Base-by-base conservation (phyloP, 2,329 filamentous ascomycete species). In the Neocatenulostroma microsporum region DNA sequence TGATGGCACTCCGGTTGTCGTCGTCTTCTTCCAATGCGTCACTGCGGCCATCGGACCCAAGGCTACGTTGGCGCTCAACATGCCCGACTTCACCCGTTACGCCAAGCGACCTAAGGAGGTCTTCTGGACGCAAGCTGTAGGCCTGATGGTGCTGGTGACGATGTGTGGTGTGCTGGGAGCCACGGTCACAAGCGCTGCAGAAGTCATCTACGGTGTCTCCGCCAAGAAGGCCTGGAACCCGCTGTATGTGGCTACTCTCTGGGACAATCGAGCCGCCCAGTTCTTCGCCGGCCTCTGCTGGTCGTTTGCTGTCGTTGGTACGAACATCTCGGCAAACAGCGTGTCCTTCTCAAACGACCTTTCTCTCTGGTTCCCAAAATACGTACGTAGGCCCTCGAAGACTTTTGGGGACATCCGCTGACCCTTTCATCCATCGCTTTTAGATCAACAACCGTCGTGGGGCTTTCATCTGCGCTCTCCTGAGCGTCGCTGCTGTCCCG, bases 111-210 rank as follows among this genome's bases (percentile, higher is more conserved):
- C 47, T 19, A 37, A 53, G 5, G 58, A 41, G 10, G 42, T 61
- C 35, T 57, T 61, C 3, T 66, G 63, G 63, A 62, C 67, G 18
- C 64, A 64, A 9, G 55, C 56, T 10, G 54, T 56, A 3, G 53
- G 64, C 40, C 55, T 70, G 34, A 65, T 66, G 18, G 47, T 68
- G 17, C 58, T 69, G 20, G 65, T 67, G 44, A 70, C 65, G 4
- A 52, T 64, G 42, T 68, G 58, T 49, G 69, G 62, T 31, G 47
- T 69, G 3, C 57, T 73, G 41, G 75, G 75, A 21, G 74, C 77
- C 44, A 64, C 74, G 14, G 69, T 72, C n/a, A 71, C 74, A 0
- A 70, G 67, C 0, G 72, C 73, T 5, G 64, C 64, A 21, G 60
- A 64, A 21, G 64, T 70, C 11, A 64, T 70, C 39, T 72, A 69